Evolutionary conservation across 139 green algal species (phyloP).

Genomic region (Chlamydomonas sp.): DNA sequence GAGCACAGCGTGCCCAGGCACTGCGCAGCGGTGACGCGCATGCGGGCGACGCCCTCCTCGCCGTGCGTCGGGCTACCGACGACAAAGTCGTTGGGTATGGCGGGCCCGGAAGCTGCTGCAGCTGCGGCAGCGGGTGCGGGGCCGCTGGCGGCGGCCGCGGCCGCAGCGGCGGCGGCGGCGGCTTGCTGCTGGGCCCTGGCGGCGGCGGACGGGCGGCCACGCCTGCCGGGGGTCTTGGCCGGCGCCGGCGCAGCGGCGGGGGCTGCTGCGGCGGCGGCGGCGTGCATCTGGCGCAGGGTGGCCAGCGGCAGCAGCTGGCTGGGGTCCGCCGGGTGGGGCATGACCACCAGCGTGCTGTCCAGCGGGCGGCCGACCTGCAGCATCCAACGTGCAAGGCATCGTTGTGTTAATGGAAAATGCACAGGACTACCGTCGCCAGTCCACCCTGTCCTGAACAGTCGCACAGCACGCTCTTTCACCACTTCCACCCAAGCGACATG

Average conservation of each 20-base stretch:
- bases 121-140: slow-evolving; percentile 5
- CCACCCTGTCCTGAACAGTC: too few species aligned
- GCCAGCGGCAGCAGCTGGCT: slow-evolving; percentile 23
- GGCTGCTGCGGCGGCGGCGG: neutral
- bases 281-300: neutral
- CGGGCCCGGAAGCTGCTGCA: neutral
- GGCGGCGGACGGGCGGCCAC: neutral
- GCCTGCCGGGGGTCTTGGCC: neutral
- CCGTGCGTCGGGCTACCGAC: slow-evolving; percentile 25
- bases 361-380: slow-evolving; percentile 37
- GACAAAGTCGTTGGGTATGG: slow-evolving; percentile 28
- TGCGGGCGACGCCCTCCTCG: slow-evolving; percentile 54
- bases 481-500: too few species aligned
- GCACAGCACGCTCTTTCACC: too few species aligned
- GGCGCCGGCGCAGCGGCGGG: neutral
- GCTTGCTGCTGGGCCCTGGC: neutral
- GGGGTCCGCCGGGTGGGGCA: neutral
- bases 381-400: too few species aligned
- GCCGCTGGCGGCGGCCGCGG: neutral
- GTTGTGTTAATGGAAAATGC: too few species aligned
- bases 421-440: too few species aligned
- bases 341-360: slow-evolving; percentile 45
- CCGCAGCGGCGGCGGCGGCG: neutral
- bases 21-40: slow-evolving; percentile 63
- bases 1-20: slow-evolving; percentile 50